phyloP scores from a whole-genome alignment of 345 rosid genomes.

The Hibiscus syriacus region DNA sequence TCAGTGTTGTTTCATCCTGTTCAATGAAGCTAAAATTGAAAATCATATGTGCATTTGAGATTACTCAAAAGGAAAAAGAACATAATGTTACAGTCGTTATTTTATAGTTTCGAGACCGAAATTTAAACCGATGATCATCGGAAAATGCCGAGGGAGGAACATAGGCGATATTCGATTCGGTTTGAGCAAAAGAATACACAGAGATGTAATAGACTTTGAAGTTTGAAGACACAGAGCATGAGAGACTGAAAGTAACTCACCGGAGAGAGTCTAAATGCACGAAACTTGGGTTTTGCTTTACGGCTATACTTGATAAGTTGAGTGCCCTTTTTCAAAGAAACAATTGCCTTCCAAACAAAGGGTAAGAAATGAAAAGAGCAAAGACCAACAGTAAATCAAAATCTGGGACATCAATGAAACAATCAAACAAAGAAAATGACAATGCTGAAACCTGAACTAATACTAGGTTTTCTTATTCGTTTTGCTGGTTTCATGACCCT shows the following conservation, averaged over 20 bases:
- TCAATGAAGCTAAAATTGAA: slow-evolving; percentile 34
- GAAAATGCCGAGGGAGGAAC: too few species aligned
- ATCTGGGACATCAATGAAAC: background rate
- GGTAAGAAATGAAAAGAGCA: background rate
- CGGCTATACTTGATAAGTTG: background rate
- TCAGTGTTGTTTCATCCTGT: slow-evolving; percentile 82
- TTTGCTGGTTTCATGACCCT: too few species aligned
- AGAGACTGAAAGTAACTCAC: slow-evolving; percentile 34
- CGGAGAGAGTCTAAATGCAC: slow-evolving; percentile 57
- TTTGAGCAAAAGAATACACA: background rate
- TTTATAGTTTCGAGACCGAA: too few species aligned
- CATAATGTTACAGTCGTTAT: too few species aligned
- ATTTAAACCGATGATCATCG: too few species aligned
- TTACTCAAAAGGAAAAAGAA: background rate
- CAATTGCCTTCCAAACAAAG: background rate
- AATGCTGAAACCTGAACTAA: too few species aligned
- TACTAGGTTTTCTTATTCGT: too few species aligned
- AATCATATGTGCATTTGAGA: slow-evolving; percentile 30
- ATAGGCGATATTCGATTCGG: background rate
- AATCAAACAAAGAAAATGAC: too few species aligned
- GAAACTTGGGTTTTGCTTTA: slow-evolving; percentile 64
- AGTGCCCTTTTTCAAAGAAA: background rate
- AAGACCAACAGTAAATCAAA: background rate
- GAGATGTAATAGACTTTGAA: background rate
- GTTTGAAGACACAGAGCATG: background rate